Base-by-base conservation (phyloP, 192 early-diverging fungal species). In the Backusella australiensis region DNA sequence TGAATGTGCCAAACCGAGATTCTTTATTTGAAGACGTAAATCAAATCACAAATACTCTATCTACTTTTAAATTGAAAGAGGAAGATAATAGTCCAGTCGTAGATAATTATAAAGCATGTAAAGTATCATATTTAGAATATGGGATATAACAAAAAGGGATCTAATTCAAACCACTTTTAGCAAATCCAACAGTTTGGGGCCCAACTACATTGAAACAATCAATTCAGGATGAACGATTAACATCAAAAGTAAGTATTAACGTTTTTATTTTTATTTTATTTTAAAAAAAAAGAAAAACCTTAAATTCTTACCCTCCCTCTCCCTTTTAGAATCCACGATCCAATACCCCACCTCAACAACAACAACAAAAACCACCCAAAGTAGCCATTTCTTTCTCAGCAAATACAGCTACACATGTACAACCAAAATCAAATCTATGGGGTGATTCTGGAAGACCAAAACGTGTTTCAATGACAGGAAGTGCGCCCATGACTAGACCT, bases 61-160 rank as follows among this genome's bases (percentile, higher is more conserved):
- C 56, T 29, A 26, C 4, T 63, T 63, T 63, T 26, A 26, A 29
- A 82, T 15, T 75, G 79, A 52, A 87, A 86, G 69, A 84, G 68
- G 70, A 71, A 71, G 36, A 75, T 67, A 21, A 77, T 67, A 19
- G 69, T 77, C 41, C 75, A 80, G 46, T 38, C 59, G 35, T 11
- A 3, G 53, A 63, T 49, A n/a, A 1, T 49, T 5, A 44, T 44
- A 49, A 49, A 49, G 6, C 46, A 49, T 19, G 46, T 49, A 49
- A 49, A 49, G 46, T 49, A n/a, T 49, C 6, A 17, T 44, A 17
- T 44, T 15, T 44, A 15, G 4, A 17, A 44, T 5, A 5, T 44
- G 12, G 15, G 15, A 12, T 44, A 23, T 9, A 26, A 11, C 2
- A 26, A 56, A 3, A 21, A 26, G 21, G 19, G 23, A 8, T 56